phyloP scores from a whole-genome alignment of 2,329 filamentous ascomycete species.

The Penicillium sp. region DNA sequence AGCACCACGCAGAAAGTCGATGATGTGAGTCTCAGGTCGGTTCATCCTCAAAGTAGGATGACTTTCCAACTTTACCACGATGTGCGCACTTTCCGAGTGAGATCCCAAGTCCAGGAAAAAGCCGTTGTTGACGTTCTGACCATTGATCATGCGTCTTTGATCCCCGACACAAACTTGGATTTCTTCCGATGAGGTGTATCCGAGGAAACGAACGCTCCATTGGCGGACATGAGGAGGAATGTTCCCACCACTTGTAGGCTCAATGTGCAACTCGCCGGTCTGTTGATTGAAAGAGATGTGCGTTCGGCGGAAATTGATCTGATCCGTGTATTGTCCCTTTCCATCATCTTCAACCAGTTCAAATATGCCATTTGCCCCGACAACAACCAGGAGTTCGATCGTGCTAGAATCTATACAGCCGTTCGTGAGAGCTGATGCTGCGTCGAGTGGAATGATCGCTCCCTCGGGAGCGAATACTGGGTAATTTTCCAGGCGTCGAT shows the following conservation, averaged over 20 bases:
- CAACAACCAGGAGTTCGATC: background rate
- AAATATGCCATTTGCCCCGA: background rate
- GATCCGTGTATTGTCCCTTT: background rate
- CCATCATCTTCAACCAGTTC: background rate
- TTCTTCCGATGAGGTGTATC: background rate
- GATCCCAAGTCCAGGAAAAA: background rate
- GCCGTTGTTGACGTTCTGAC: background rate
- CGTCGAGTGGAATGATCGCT: constrained; percentile 51
- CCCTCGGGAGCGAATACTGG: constrained; percentile 59
- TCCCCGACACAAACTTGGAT: background rate
- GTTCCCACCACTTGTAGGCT: background rate
- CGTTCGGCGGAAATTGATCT: background rate
- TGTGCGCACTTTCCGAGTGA: background rate
- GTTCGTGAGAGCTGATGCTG: background rate
- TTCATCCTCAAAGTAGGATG: background rate
- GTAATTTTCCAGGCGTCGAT: constrained; percentile 50
- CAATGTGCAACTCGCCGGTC: background rate
- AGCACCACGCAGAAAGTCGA: background rate
- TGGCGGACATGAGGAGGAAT: background rate
- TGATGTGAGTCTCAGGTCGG: background rate
- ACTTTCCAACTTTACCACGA: background rate
- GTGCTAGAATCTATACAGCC: background rate
- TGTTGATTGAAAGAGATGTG: background rate
- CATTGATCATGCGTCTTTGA: background rate
- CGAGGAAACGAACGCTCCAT: background rate